phyloP scores from a whole-genome alignment of 176 grass and related monocot genomes.

The Puya raimondii region DNA sequence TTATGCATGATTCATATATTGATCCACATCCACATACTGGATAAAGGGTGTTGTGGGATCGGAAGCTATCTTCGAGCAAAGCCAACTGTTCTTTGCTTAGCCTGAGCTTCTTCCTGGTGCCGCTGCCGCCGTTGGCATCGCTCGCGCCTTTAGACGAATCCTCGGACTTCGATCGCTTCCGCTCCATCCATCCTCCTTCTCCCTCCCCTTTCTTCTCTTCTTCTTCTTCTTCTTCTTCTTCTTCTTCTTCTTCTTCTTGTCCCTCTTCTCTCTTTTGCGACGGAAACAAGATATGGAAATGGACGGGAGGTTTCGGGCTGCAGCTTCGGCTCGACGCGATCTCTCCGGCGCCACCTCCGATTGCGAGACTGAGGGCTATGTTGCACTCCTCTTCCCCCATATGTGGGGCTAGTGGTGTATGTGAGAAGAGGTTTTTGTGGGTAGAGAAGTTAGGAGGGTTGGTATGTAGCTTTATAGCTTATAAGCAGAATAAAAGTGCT shows the following conservation, averaged over 20 bases:
- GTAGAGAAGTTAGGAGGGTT: not conserved
- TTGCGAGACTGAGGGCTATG: conserved; percentile 44
- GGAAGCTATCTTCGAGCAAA: conserved; percentile 56
- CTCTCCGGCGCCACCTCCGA: conserved; percentile 27
- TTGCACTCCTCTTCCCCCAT: conserved; percentile 33
- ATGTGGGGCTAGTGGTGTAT: not conserved
- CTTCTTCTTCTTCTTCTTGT: not conserved
- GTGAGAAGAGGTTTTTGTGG: not conserved
- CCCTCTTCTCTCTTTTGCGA: conserved; percentile 15
- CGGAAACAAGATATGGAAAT: conserved; percentile 27
- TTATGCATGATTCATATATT: not conserved
- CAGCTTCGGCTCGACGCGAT: conserved; percentile 7
- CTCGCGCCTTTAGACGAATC: not conserved
- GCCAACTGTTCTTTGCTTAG: conserved; percentile 49
- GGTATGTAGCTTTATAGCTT: not conserved
- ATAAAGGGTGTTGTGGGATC: conserved; percentile 42
- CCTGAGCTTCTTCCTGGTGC: conserved; percentile 56
- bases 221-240: not conserved
- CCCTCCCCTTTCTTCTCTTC: conserved; percentile 8
- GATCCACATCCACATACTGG: conserved; percentile 26
- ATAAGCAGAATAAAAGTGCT: not conserved
- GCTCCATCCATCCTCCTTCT: not conserved
- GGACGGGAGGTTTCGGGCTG: conserved; percentile 9
- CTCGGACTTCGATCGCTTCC: conserved; percentile 1
- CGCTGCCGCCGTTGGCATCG: not conserved